Evolutionary conservation across 106 monocot species (phyloP).

Genomic region (Phalaenopsis equestris): DNA sequence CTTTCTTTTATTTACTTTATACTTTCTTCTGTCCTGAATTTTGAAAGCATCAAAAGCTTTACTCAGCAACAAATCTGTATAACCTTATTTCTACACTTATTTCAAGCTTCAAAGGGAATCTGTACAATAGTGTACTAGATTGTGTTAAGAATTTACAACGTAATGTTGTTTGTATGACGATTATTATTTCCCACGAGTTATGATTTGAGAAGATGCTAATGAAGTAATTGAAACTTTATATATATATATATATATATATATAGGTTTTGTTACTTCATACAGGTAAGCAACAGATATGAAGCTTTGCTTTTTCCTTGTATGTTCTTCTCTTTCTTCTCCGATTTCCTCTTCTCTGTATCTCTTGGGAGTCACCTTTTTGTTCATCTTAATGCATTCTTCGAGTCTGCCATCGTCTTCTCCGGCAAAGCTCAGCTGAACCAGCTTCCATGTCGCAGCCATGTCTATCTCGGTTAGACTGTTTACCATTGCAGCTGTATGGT

Average conservation of each 20-base stretch:
- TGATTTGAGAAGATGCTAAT: neutral
- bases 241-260: neutral
- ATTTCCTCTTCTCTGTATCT: neutral
- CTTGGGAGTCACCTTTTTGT: neutral
- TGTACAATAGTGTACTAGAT: neutral
- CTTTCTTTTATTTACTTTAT: too few relatives aligned
- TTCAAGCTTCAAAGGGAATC: too few relatives aligned
- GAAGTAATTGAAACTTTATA: too few relatives aligned
- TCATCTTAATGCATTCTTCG: neutral
- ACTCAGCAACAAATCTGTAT: too few relatives aligned
- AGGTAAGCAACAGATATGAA: neutral
- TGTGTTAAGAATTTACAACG: neutral
- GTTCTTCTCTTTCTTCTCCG: neutral
- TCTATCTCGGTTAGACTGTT: neutral
- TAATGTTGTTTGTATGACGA: neutral
- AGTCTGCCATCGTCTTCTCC: neutral
- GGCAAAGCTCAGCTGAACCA: neutral
- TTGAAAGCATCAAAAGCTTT: too few relatives aligned
- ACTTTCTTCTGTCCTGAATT: too few relatives aligned
- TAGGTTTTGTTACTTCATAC: neutral
- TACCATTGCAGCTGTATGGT: neutral
- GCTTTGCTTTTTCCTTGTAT: neutral
- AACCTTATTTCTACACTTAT: neutral
- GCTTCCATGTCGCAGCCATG: neutral
- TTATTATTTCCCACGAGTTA: neutral